Conservation (phyloP, 495 filamentous ascomycete species). For the Eremomyces bilateralis region DNA sequence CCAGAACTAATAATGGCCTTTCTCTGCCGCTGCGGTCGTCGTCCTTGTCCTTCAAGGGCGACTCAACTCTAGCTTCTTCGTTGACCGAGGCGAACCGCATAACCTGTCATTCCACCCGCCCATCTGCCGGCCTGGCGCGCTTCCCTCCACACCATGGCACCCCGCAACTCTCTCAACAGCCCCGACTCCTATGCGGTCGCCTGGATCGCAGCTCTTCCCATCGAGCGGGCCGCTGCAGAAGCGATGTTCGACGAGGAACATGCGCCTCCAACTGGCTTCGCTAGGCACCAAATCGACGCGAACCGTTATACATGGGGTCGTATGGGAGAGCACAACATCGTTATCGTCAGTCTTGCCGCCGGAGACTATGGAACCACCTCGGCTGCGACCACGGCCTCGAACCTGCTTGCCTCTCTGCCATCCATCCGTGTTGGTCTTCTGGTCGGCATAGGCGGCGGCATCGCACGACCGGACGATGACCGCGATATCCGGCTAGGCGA, state of each 20-base stretch:
- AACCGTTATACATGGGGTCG: constrained; percentile 16
- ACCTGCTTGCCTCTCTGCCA: constrained; percentile 18
- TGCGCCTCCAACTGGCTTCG: neutral
- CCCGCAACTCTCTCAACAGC: too few relatives aligned
- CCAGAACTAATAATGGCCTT: too few relatives aligned
- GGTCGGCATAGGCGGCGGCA: constrained; percentile 25
- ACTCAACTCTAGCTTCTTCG: too few relatives aligned
- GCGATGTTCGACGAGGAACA: constrained; percentile 1
- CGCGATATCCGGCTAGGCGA: constrained; percentile 23
- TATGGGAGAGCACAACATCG: constrained; percentile 20
- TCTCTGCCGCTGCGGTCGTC: too few relatives aligned
- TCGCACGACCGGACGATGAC: constrained; percentile 10
- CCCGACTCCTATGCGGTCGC: too few relatives aligned
- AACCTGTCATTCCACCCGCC: too few relatives aligned
- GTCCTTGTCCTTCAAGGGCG: too few relatives aligned
- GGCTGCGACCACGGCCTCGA: constrained; percentile 16
- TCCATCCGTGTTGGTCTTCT: constrained; percentile 20
- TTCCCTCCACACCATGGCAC: too few relatives aligned
- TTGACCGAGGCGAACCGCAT: too few relatives aligned
- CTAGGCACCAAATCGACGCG: constrained; percentile 7
- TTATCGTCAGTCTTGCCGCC: constrained; percentile 21
- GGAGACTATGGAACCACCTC: constrained; percentile 6
- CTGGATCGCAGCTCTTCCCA: too few relatives aligned
- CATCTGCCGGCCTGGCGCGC: too few relatives aligned
- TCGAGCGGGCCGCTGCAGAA: neutral